A percentile compares a stretch with the other conserved stretches of the same genome.
phyloP scores from a whole-genome alignment of 768 basidiomycete genomes.

The Phanerochaete sordida region DNA sequence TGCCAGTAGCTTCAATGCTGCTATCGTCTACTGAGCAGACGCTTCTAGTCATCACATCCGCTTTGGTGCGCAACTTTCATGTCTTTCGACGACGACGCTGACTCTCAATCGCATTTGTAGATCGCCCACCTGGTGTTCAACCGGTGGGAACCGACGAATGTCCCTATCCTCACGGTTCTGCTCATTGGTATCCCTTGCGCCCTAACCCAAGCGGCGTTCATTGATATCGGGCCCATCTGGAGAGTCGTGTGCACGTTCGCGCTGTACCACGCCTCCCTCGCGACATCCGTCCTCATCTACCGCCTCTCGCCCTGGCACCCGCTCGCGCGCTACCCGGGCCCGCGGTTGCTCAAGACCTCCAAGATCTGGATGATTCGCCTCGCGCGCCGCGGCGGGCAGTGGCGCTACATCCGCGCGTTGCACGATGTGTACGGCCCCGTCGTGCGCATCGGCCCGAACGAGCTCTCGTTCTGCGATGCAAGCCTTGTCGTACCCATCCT shows the following conservation, averaged over 20 bases:
- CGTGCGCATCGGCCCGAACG: slow-evolving; percentile 48
- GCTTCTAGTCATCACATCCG: background rate
- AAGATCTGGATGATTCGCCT: slow-evolving; percentile 35
- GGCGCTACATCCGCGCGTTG: slow-evolving; percentile 42
- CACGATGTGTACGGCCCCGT: slow-evolving; percentile 55
- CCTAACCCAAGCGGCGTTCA: background rate
- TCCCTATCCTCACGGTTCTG: background rate
- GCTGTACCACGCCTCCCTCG: background rate
- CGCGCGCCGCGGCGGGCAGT: slow-evolving; percentile 30
- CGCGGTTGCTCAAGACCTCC: slow-evolving; percentile 37
- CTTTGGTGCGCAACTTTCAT: background rate
- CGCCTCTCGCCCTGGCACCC: slow-evolving; percentile 54
- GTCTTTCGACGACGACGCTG: background rate
- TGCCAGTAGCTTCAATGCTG: too few relatives aligned
- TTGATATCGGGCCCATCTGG: background rate
- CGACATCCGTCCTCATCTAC: slow-evolving; percentile 27
- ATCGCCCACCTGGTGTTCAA: slow-evolving; percentile 6
- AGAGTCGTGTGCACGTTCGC: background rate
- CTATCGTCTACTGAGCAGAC: background rate
- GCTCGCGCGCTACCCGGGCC: slow-evolving; percentile 48
- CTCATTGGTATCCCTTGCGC: background rate
- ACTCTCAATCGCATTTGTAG: background rate
- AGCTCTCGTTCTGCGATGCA: background rate
- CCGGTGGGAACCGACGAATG: slow-evolving; percentile 2
- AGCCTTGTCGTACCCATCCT: background rate